Percentiles rank a stretch among this genome's conserved stretches.
These are phyloP conservation scores for Gastrolobium bilobum DNA, from an alignment of 306 rosid species.

Conservation along the genomic window DNA sequence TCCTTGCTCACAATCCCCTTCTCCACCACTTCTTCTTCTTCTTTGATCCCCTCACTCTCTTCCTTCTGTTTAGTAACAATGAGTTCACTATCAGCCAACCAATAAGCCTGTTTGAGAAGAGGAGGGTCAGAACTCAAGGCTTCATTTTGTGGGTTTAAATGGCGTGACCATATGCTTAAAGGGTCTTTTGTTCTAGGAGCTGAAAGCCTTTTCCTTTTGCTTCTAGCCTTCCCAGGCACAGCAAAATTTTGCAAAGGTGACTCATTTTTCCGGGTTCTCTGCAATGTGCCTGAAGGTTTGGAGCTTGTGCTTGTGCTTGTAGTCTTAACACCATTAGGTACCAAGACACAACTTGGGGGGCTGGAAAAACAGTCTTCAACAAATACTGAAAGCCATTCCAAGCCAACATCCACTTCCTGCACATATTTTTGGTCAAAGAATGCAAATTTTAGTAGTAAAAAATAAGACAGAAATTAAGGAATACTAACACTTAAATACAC, in stretches of 20 bases:
- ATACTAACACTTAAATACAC: constrained; percentile 20
- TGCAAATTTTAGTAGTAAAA: constrained; percentile 22
- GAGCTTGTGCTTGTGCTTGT: constrained; percentile 41
- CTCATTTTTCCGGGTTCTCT: constrained; percentile 40
- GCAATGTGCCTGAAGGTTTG: constrained; percentile 55
- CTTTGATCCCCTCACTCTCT: constrained; percentile 22
- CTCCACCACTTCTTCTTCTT: constrained; percentile 32
- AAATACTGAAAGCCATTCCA: constrained; percentile 82
- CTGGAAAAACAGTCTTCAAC: constrained; percentile 81
- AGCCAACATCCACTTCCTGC: constrained; percentile 73
- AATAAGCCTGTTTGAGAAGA: constrained; percentile 69
- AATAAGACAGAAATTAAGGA: constrained; percentile 1
- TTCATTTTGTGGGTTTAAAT: constrained; percentile 54
- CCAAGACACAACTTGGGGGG: constrained; percentile 61
- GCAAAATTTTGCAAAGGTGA: constrained; percentile 50
- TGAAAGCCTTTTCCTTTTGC: constrained; percentile 74
- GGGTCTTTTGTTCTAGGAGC: constrained; percentile 57
- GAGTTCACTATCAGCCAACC: constrained; percentile 76
- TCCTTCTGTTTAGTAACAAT: constrained; percentile 54
- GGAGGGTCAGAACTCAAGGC: constrained; percentile 62
- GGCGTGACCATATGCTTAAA: constrained; percentile 53
- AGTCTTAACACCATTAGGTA: constrained; percentile 47
- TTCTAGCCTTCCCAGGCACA: constrained; percentile 78
- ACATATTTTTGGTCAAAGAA: background rate
- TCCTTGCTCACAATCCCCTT: constrained; percentile 44